phyloP scores from a whole-genome alignment of 208 protist species.

The Porcisia hertigi region DNA sequence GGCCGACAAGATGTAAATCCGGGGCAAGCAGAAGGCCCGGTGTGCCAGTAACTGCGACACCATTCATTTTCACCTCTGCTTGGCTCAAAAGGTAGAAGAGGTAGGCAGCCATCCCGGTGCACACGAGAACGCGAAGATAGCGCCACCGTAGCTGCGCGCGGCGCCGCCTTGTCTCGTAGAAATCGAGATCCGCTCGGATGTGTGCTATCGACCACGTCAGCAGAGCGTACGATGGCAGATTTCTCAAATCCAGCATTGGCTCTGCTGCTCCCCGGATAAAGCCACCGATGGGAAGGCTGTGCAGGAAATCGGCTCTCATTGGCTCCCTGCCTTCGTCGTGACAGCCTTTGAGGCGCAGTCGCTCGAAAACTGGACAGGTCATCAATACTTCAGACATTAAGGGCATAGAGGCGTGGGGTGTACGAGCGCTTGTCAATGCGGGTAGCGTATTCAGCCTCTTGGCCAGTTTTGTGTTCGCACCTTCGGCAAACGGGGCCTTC shows the following conservation, averaged over 20 bases:
- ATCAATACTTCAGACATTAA: background rate
- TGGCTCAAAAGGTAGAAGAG: conserved; percentile 66
- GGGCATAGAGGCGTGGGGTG: background rate
- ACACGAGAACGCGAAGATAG: conserved; percentile 75
- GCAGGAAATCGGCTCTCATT: conserved; percentile 17
- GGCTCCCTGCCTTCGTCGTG: conserved; percentile 30
- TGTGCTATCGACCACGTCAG: conserved; percentile 48
- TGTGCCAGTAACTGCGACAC: conserved; percentile 58
- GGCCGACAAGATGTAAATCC: conserved; percentile 61
- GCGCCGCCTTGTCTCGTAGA: conserved; percentile 19
- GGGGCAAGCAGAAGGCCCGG: conserved; percentile 65
- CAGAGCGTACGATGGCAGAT: conserved; percentile 49
- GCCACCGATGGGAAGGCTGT: too few relatives aligned
- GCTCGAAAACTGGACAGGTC: conserved; percentile 32
- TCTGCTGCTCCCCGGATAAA: background rate
- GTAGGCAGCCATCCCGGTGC: conserved; percentile 78
- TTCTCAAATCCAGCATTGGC: conserved; percentile 3
- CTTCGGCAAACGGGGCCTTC: background rate
- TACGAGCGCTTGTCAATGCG: too few relatives aligned
- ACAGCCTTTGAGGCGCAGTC: conserved; percentile 52
- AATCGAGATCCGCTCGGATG: conserved; percentile 36
- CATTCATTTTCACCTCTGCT: conserved; percentile 54
- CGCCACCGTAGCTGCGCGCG: conserved; percentile 73
- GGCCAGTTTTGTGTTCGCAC: background rate
- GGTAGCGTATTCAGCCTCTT: background rate